Evolutionary conservation across 768 basidiomycete genomes (phyloP), one percentile per base, ranked within the genome.

Genomic region (Russula sp.): DNA sequence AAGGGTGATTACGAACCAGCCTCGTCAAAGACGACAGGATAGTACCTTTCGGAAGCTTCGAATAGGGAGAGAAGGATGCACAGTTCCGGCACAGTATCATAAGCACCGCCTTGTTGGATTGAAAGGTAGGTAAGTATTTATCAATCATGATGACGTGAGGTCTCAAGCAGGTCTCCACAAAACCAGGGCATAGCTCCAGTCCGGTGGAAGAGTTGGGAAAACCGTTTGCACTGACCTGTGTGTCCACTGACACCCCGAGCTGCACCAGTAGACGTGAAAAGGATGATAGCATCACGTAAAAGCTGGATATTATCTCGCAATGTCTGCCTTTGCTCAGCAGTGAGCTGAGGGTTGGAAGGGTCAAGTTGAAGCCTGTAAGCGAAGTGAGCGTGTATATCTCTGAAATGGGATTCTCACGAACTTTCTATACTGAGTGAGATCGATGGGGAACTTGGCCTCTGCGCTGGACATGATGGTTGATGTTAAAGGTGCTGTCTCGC

Each of bases 231-330:
- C 69, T 49, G 58, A 85, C 87, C 88, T 69, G 89, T 92, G 74
- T 94, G 92, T 39, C 92, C 92, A 68, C 88, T 89, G 48, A 91
- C 88, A 54, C 92, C 92, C 48, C 92, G 80, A 4, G 92, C 92
- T 55, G 89, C 84, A 57, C 89, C 92, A 8, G 89, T 87, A 6
- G 91, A 87, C 0, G 92, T 94, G 75, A 94, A 94, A 51, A 90
- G 76, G 31, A 94, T 85, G 66, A 94, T 90, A 7, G 81, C 85
- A 84, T 94, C 92, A 56, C 92, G 86, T 64, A 92, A 78, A 34
- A 94, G 79, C 71, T 87, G 84, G 69, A 93, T 89, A 74, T 94
- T 94, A 58, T 78, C 74, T 67, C 78, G 73, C 67, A 94, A 76
- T 18, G 74, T 75, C 3, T 78, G 68, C 69, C 79, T 85, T 71